These are phyloP conservation scores for Fusarium sp. DNA, from an alignment of 2,329 filamentous ascomycete genomes.

Conservation along the genomic window DNA sequence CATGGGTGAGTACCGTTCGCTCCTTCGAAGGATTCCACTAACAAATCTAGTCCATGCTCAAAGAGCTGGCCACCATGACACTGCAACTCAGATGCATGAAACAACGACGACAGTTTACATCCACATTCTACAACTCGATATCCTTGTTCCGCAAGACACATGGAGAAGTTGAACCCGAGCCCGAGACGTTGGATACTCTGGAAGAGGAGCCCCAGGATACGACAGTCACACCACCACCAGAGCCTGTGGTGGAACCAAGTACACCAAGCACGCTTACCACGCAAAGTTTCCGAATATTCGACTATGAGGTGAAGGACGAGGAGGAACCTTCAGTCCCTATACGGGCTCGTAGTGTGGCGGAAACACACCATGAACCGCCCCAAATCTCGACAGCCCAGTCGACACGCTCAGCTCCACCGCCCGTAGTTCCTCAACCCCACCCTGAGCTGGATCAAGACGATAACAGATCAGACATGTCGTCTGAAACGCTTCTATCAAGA, in stretches of 20 bases:
- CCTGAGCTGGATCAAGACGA: neutral
- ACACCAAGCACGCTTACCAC: neutral
- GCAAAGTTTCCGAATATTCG: neutral
- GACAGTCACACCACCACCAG: neutral
- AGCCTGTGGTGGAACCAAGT: neutral
- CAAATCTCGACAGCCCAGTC: neutral
- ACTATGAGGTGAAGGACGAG: neutral
- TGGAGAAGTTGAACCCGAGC: neutral
- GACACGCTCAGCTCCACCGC: neutral
- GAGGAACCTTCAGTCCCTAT: neutral
- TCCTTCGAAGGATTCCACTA: neutral
- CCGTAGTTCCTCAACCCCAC: neutral
- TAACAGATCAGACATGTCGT: neutral
- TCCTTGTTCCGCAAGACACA: constrained; percentile 12
- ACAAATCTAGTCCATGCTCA: constrained; percentile 9
- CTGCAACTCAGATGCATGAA: constrained; percentile 28
- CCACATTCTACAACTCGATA: constrained; percentile 21
- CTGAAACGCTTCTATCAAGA: constrained; percentile 1
- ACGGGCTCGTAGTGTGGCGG: neutral
- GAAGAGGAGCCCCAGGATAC: neutral
- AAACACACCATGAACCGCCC: neutral
- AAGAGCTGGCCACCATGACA: constrained; percentile 18
- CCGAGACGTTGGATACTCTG: rapidly evolving
- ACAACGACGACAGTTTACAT: constrained; percentile 9
- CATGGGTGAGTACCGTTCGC: constrained; percentile 2